Percentiles rank a stretch among this genome's conserved stretches.
Conservation (phyloP, 208 protist genomes). For the Trypanosoma grayi region DNA sequence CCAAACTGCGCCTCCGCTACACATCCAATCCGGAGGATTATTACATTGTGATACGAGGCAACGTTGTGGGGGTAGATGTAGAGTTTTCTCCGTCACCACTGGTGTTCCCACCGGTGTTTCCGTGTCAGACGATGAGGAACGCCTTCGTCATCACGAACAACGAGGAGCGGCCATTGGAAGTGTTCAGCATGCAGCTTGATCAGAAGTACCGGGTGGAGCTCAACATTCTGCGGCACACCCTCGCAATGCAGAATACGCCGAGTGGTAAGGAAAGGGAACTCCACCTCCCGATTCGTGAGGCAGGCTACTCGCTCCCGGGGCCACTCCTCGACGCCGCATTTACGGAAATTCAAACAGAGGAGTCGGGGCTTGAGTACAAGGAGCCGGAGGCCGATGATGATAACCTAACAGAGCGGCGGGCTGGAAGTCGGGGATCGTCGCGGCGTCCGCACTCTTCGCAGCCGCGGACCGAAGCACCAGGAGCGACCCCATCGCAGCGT, state of each 20-base stretch:
- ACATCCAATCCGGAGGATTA: slow-evolving; percentile 51
- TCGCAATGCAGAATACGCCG: slow-evolving; percentile 4
- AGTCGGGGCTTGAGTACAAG: slow-evolving; percentile 24
- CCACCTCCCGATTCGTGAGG: slow-evolving; percentile 62
- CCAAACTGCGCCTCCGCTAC: slow-evolving; percentile 55
- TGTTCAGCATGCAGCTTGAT: slow-evolving; percentile 89
- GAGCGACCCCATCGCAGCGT: background rate
- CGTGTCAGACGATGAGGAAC: slow-evolving; percentile 55
- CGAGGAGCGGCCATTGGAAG: slow-evolving; percentile 80
- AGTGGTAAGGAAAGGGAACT: slow-evolving; percentile 26
- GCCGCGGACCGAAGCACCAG: background rate
- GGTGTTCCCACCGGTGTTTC: slow-evolving; percentile 67
- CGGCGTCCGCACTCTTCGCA: background rate
- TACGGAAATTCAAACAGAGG: slow-evolving; percentile 25
- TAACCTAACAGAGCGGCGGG: background rate
- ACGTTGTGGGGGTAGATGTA: slow-evolving; percentile 35
- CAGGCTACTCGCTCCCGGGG: slow-evolving; percentile 67
- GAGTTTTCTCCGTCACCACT: slow-evolving; percentile 46
- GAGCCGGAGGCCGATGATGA: slow-evolving; percentile 18
- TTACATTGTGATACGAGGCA: slow-evolving; percentile 46
- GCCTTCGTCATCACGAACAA: slow-evolving; percentile 84
- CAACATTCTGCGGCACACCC: slow-evolving; percentile 47
- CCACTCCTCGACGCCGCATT: slow-evolving; percentile 72
- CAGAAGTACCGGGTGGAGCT: slow-evolving; percentile 57
- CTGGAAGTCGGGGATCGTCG: background rate